Evolutionary conservation across 2,329 filamentous ascomycete species (phyloP), one percentile per base, ranked within the genome.

Genomic region (Pseudogymnoascus sp.): DNA sequence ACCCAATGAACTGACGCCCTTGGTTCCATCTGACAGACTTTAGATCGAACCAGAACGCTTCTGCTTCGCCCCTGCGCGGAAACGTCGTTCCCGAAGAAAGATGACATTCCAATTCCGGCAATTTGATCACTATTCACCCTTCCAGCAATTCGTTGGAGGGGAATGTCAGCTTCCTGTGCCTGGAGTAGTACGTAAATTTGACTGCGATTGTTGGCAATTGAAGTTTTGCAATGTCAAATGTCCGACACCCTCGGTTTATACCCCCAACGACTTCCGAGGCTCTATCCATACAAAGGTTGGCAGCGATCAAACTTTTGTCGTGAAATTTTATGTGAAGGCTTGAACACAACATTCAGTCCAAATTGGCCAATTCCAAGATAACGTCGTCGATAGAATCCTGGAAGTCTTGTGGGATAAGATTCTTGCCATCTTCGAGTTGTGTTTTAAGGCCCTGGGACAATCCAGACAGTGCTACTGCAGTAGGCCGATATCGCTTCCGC

Each of bases 401-500:
- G 46, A 83, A 72, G 10, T 74, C 70, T 16, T 72, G 65, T 2
- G 65, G 67, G 2, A 71, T 72, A 1, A 76, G 64, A n/a, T 70
- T 70, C 16, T 68, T 60, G 50, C 38, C 60, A 61, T 69, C 66
- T 8, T 65, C 63, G 35, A 72, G 61, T 0, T 50, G 31, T 24
- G 66, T 65, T 22, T 59, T 24, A 5, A 71, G 64, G 7, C 65
- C 62, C 11, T 60, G 64, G 40, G 70, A 73, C 66, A 85, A 64
- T 3, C 82, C 81, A 7, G 75, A 67, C 11, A 87, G 74, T 6
- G 82, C 82, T 56, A 72, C 70, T 14, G 78, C 77, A n/a, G 82
- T 83, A 65, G 83, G 79, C 2, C 73, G 70, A 66, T 84, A 84
- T 16, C 84, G 76, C 67, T 73, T 79, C 63, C 76, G 74, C 75